phyloP scores from a whole-genome alignment of 2,329 filamentous ascomycete genomes.

The Exophiala aquamarina region DNA sequence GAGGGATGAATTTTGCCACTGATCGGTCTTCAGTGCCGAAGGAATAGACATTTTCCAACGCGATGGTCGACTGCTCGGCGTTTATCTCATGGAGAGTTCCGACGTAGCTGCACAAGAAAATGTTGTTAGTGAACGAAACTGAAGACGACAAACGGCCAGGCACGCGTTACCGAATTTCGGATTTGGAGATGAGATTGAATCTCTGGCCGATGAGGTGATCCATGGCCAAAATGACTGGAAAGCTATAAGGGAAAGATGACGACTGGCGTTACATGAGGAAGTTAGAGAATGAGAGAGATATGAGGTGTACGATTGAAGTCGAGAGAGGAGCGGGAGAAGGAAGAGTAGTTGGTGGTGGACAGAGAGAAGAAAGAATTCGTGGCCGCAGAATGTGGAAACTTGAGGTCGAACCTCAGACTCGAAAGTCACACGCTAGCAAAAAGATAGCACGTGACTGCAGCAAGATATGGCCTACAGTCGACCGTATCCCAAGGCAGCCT shows the following conservation, averaged over 20 bases:
- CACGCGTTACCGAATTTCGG: conserved; percentile 80
- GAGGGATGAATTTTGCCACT: conserved; percentile 75
- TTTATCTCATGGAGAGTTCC: conserved; percentile 97
- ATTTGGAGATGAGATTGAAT: conserved; percentile 96
- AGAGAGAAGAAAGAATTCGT: conserved; percentile 26
- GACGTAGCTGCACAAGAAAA: conserved; percentile 68
- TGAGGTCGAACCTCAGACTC: conserved; percentile 18
- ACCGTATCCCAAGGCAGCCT: no score
- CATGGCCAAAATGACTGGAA: conserved; percentile 45
- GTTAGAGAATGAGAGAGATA: conserved; percentile 4
- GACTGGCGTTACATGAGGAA: conserved; percentile 23
- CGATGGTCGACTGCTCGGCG: conserved; percentile 93
- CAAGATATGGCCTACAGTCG: no score
- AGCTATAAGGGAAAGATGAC: conserved; percentile 27
- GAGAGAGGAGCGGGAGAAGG: not conserved
- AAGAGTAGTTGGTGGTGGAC: conserved; percentile 12
- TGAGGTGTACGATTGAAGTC: conserved; percentile 4
- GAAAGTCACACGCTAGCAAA: conserved; percentile 1
- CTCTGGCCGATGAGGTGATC: conserved; percentile 63
- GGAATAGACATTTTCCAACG: conserved; percentile 92
- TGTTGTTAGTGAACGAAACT: conserved; percentile 36
- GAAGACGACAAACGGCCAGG: conserved; percentile 19
- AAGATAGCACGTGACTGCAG: conserved; percentile 2
- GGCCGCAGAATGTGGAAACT: conserved; percentile 31
- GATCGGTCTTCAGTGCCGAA: conserved; percentile 91